phyloP scores from a whole-genome alignment of 192 early-diverging fungal species.

The Coemansia aciculifera region DNA sequence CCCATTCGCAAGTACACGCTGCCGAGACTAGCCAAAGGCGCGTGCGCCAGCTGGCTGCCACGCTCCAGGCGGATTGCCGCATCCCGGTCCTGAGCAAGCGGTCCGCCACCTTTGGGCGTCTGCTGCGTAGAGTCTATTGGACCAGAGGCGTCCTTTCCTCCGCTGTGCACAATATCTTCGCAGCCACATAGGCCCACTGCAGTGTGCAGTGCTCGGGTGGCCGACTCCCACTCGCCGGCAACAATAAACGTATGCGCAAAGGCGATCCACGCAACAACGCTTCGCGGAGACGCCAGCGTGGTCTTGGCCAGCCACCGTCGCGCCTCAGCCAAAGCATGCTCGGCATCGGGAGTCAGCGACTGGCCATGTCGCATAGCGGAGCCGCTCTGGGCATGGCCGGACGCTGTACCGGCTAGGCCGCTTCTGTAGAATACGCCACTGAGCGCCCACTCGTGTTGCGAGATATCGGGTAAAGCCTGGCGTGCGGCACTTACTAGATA shows the following conservation, averaged over 20 bases:
- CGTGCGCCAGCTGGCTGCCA: slow-evolving; percentile 44
- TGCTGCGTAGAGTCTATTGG: slow-evolving; percentile 5
- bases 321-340: slow-evolving; percentile 42
- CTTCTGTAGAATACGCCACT: slow-evolving; percentile 22
- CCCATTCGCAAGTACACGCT: slow-evolving; percentile 52
- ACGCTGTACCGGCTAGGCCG: not conserved
- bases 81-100: not conserved
- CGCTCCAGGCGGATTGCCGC: slow-evolving; percentile 14
- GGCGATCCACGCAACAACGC: slow-evolving; percentile 51
- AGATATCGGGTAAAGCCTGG: slow-evolving; percentile 13
- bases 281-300: slow-evolving; percentile 46
- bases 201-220: slow-evolving; percentile 50
- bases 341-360: slow-evolving; percentile 35
- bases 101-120: slow-evolving; percentile 7
- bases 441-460: slow-evolving; percentile 38
- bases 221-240: slow-evolving; percentile 54
- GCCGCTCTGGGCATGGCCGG: not conserved
- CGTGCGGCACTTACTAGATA: slow-evolving; percentile 41
- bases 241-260: slow-evolving; percentile 55
- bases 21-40: slow-evolving; percentile 50
- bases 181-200: slow-evolving; percentile 52
- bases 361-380: slow-evolving; percentile 19
- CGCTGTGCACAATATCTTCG: slow-evolving; percentile 40
- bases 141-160: slow-evolving; percentile 21
- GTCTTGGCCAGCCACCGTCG: slow-evolving; percentile 55